Conservation (phyloP, 257 asterid species). For the Forsythia suspensa region DNA sequence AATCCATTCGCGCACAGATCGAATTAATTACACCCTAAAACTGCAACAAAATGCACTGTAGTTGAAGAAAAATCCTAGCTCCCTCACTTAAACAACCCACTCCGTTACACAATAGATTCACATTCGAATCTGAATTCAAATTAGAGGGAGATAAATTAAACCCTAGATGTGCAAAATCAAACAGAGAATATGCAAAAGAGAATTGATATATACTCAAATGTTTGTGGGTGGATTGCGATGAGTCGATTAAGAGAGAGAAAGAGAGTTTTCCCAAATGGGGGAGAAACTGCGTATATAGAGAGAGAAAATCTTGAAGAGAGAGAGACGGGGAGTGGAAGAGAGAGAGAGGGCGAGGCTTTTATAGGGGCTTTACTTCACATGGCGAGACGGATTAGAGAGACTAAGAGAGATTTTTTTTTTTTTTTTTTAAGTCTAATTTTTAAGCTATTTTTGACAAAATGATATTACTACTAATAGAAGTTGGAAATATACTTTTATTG, state of each 20-base stretch:
- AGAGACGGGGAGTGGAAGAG: neutral
- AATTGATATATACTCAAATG: slow-evolving; percentile 17
- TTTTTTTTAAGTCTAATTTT: too few relatives aligned
- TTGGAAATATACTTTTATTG: too few relatives aligned
- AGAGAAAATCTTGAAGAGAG: slow-evolving; percentile 40
- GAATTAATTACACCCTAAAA: slow-evolving; percentile 20
- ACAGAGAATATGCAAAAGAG: slow-evolving; percentile 13
- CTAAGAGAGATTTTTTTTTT: too few relatives aligned
- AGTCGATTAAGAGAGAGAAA: slow-evolving; percentile 37
- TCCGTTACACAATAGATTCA: slow-evolving; percentile 35
- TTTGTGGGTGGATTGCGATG: slow-evolving; percentile 28
- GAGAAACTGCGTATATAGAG: slow-evolving; percentile 33
- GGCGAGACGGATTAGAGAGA: too few relatives aligned
- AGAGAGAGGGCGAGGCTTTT: slow-evolving; percentile 4
- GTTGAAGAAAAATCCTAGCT: slow-evolving; percentile 35
- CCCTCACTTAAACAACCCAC: slow-evolving; percentile 30
- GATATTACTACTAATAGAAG: too few relatives aligned
- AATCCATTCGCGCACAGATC: slow-evolving; percentile 74
- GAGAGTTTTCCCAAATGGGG: slow-evolving; percentile 22
- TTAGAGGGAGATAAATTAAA: slow-evolving; percentile 21
- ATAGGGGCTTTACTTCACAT: neutral
- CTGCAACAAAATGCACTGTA: slow-evolving; percentile 11
- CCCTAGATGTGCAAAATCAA: slow-evolving; percentile 49
- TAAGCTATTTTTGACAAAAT: too few relatives aligned
- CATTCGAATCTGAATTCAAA: slow-evolving; percentile 50